Evolutionary conservation across 257 asterid genomes (phyloP).

Genomic region (Primulina tabacum): DNA sequence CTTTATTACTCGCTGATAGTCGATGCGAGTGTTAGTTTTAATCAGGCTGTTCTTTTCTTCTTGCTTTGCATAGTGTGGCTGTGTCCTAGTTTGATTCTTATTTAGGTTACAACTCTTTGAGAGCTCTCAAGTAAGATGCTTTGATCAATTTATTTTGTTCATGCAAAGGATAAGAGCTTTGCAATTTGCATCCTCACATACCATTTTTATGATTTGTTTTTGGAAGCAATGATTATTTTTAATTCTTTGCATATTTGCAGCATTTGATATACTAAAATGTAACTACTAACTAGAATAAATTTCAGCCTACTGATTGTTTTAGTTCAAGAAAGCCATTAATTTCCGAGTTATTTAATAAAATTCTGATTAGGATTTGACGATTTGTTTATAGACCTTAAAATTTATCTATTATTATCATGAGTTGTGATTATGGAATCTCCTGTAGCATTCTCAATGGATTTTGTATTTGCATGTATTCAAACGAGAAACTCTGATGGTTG

Average conservation of each 20-base stretch:
- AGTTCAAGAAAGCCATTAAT: background rate
- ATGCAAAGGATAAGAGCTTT: no score
- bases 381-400: background rate
- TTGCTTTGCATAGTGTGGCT: background rate
- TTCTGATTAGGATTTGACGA: background rate
- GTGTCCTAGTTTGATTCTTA: background rate
- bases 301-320: background rate
- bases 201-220: no score
- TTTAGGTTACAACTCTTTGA: conserved; percentile 17
- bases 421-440: background rate
- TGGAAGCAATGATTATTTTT: no score
- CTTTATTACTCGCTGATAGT: no score
- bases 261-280: no score
- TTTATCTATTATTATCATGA: background rate
- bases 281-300: background rate
- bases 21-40: background rate
- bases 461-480: background rate
- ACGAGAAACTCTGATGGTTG: background rate
- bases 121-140: background rate
- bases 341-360: background rate
- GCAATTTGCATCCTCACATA: no score
- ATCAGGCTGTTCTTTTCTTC: background rate
- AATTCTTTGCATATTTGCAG: no score
- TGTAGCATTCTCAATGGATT: background rate
- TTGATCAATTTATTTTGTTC: no score